Conservation (phyloP, 257 asterid species). For the Schizonepeta tenuifolia region DNA sequence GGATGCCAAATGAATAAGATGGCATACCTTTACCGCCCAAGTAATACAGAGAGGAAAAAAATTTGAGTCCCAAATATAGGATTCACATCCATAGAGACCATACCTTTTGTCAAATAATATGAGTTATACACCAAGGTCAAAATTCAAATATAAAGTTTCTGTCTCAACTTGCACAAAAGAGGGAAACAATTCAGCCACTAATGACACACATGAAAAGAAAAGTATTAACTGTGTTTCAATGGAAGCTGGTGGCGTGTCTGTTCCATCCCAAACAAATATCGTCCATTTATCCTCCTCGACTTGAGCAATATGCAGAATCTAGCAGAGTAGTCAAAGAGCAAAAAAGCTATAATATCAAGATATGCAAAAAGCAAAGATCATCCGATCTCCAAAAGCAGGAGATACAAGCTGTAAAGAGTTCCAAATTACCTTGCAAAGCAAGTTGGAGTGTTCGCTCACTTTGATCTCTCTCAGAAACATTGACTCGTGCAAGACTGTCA, state of each 20-base stretch:
- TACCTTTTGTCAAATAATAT: not conserved
- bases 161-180: not conserved
- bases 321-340: conserved; percentile 24
- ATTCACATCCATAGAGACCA: not conserved
- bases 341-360: conserved; percentile 17
- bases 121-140: not conserved
- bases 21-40: not conserved
- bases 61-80: not conserved
- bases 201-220: conserved; percentile 22
- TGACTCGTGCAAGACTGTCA: conserved; percentile 50
- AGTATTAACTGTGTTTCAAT: conserved; percentile 59
- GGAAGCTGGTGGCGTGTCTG: conserved; percentile 68
- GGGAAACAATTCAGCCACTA: conserved; percentile 5
- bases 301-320: conserved; percentile 70
- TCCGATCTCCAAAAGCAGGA: conserved; percentile 2
- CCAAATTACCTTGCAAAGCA: conserved; percentile 76
- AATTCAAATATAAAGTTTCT: not conserved
- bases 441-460: conserved; percentile 53
- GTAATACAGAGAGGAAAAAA: not conserved
- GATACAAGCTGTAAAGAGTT: conserved; percentile 4
- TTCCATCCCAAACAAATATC: conserved; percentile 91
- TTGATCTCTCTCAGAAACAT: conserved; percentile 56
- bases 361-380: not conserved
- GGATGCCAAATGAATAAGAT: not conserved
- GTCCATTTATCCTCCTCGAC: conserved; percentile 60